Conservation (phyloP, 2,329 filamentous ascomycete genomes). For the Alternaria alternata region DNA sequence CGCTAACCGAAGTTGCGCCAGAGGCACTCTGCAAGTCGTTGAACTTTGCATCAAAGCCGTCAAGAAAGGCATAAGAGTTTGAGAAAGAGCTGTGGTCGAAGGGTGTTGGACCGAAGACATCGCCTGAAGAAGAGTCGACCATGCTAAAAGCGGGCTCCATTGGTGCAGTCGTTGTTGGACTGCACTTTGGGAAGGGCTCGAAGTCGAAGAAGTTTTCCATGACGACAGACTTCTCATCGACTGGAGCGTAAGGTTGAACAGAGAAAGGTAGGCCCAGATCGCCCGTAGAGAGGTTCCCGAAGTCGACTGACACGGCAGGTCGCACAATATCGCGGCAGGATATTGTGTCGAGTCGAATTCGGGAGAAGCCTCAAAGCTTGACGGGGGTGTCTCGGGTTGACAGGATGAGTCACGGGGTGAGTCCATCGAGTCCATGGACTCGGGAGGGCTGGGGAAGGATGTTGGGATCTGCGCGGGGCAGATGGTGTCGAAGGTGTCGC, state of each 20-base stretch:
- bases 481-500: slow-evolving; percentile 40
- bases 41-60: slow-evolving; percentile 52
- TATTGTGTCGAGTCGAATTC: slow-evolving; percentile 98
- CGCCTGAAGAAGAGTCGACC: slow-evolving; percentile 41
- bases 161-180: slow-evolving; percentile 22
- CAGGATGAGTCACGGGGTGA: slow-evolving; percentile 50
- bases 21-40: slow-evolving; percentile 56
- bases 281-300: slow-evolving; percentile 42
- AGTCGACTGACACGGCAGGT: slow-evolving; percentile 99
- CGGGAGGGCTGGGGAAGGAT: slow-evolving; percentile 48
- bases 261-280: slow-evolving; percentile 48
- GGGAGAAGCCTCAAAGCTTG: slow-evolving; percentile 54
- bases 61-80: slow-evolving; percentile 47
- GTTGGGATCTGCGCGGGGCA: slow-evolving; percentile 47
- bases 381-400: slow-evolving; percentile 51
- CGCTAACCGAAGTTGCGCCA: slow-evolving; percentile 59
- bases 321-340: slow-evolving; percentile 99
- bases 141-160: slow-evolving; percentile 41
- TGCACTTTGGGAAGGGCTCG: slow-evolving; percentile 50
- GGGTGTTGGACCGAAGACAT: slow-evolving; percentile 48
- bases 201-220: slow-evolving; percentile 51
- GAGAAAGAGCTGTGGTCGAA: slow-evolving; percentile 39
- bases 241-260: slow-evolving; percentile 49
- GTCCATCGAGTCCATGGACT: slow-evolving; percentile 51
- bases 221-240: slow-evolving; percentile 49